phyloP scores from a whole-genome alignment of 495 filamentous ascomycete genomes.

The Aspergillus conjunctus region DNA sequence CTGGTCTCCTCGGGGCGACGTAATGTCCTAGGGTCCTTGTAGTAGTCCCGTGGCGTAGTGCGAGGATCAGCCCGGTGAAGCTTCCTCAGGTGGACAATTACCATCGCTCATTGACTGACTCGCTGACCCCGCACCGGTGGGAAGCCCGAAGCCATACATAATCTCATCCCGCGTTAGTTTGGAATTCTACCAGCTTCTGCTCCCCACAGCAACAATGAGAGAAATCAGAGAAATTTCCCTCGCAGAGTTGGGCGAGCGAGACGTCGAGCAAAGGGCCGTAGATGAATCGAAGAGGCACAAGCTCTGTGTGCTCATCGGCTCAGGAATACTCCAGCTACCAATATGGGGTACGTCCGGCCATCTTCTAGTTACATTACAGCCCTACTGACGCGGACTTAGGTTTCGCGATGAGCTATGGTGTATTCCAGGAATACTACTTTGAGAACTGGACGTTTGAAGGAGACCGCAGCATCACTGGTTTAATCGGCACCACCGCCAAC shows the following conservation, averaged over 20 bases:
- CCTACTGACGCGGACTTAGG: not conserved
- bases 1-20: no score
- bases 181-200: not conserved
- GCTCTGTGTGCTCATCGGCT: conserved; percentile 9
- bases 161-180: not conserved
- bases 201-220: not conserved
- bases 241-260: not conserved
- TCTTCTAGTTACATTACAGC: not conserved
- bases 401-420: conserved; percentile 15
- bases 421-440: conserved; percentile 15
- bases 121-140: not conserved
- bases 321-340: conserved; percentile 13
- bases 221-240: not conserved
- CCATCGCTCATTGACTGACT: no score
- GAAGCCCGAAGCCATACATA: not conserved
- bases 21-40: no score
- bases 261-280: not conserved
- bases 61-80: no score
- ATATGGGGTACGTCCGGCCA: conserved; percentile 13
- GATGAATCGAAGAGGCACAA: conserved; percentile 8
- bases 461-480: conserved; percentile 14
- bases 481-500: conserved; percentile 13
- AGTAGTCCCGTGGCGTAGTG: no score
- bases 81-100: no score
- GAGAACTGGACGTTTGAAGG: conserved; percentile 15